These are phyloP conservation scores for Straminergon stramineum DNA, from an alignment of 225 moss, liverwort and hornwort species.

Conservation along the genomic window DNA sequence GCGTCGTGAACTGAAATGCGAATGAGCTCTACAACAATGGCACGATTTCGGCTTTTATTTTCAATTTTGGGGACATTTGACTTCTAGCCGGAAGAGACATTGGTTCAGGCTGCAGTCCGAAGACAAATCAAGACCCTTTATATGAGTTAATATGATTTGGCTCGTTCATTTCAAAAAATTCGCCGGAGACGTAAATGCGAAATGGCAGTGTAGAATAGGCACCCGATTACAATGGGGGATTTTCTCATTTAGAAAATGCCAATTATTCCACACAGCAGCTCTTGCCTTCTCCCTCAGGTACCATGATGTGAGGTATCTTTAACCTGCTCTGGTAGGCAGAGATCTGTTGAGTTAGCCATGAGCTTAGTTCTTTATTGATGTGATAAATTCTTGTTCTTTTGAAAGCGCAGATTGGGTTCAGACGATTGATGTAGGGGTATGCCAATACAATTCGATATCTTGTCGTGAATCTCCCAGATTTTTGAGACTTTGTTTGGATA, in stretches of 20 bases:
- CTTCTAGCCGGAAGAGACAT: background rate
- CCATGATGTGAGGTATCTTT: background rate
- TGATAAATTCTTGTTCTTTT: background rate
- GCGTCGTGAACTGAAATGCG: slow-evolving; percentile 52
- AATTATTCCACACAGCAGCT: background rate
- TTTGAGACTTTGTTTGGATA: background rate
- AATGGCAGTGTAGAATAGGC: slow-evolving; percentile 8
- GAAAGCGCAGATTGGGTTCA: background rate
- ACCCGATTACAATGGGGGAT: background rate
- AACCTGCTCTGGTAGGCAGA: background rate
- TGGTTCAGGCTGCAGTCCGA: background rate
- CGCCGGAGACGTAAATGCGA: background rate
- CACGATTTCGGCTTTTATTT: background rate
- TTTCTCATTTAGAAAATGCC: background rate
- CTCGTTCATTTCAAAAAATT: background rate
- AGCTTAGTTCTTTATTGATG: background rate
- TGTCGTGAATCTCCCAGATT: background rate
- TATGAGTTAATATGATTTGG: background rate
- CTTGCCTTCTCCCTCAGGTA: background rate
- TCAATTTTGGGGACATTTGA: background rate
- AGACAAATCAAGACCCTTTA: background rate
- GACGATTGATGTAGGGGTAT: background rate
- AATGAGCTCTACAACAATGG: background rate
- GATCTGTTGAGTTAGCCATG: background rate
- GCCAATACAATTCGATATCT: background rate